phyloP scores from a whole-genome alignment of 257 asterid species.

The Echites panduratus region DNA sequence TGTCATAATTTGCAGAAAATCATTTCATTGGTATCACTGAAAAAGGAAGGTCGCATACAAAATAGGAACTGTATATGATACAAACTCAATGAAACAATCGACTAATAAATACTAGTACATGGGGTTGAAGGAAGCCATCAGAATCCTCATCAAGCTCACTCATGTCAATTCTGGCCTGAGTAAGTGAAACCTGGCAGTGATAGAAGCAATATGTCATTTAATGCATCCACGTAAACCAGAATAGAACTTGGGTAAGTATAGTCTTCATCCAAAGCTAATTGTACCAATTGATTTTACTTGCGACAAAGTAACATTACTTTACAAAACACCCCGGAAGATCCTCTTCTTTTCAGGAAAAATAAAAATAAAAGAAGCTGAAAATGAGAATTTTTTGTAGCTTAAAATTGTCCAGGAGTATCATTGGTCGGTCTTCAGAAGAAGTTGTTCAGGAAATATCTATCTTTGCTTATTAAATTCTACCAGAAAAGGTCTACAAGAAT shows the following conservation, averaged over 20 bases:
- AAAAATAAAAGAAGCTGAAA: constrained; percentile 2
- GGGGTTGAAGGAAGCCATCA: constrained; percentile 97
- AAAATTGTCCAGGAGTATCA: neutral
- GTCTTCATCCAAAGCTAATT: neutral
- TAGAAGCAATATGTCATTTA: constrained; percentile 8
- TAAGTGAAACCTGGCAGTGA: constrained; percentile 80
- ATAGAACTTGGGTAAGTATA: neutral
- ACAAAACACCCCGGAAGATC: neutral
- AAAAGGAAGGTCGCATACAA: neutral
- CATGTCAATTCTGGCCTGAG: constrained; percentile 99
- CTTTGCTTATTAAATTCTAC: neutral
- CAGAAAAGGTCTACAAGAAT: neutral
- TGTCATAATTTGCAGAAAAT: constrained; percentile 15
- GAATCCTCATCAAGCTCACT: constrained; percentile 99
- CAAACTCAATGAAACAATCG: constrained; percentile 7
- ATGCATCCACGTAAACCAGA: neutral
- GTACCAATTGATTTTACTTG: neutral
- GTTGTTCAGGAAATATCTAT: neutral
- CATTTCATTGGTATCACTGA: neutral
- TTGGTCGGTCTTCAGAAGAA: neutral
- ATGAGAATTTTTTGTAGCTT: neutral
- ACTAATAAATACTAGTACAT: constrained; percentile 49
- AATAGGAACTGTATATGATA: neutral
- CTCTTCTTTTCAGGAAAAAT: too few relatives aligned
- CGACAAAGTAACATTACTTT: neutral